Percentiles rank a stretch among this genome's conserved stretches.
phyloP scores from a whole-genome alignment of 1,139 yeast species.

The Tardiomyces blankii region DNA sequence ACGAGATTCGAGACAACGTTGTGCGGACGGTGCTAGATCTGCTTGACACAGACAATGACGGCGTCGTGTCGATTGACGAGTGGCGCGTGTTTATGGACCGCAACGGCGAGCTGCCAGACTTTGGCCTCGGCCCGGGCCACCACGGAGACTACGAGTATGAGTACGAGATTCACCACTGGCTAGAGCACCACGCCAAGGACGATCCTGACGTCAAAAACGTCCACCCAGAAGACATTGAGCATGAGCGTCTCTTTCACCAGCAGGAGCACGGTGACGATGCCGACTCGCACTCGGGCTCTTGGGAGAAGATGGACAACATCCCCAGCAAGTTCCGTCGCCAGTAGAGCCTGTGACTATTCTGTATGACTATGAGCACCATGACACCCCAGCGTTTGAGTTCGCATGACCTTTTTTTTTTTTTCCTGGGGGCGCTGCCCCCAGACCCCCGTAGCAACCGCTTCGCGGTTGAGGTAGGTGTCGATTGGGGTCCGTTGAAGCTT shows the following conservation, averaged over 20 bases:
- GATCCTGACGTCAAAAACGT: slow-evolving; percentile 76
- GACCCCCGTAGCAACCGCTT: too few relatives aligned
- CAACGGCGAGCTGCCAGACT: slow-evolving; percentile 79
- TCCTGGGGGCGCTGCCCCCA: too few relatives aligned
- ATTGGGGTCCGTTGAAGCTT: too few relatives aligned
- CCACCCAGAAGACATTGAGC: slow-evolving; percentile 85
- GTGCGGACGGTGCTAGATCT: slow-evolving; percentile 42
- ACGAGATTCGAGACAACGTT: slow-evolving; percentile 46
- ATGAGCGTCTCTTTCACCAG: slow-evolving; percentile 78
- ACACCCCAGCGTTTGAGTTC: not conserved
- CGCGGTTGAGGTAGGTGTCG: too few relatives aligned
- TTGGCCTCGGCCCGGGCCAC: slow-evolving; percentile 94
- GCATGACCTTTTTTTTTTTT: too few relatives aligned
- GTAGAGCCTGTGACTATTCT: not conserved
- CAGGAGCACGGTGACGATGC: slow-evolving; percentile 63
- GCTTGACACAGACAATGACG: slow-evolving; percentile 60
- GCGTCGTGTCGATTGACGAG: slow-evolving; percentile 53
- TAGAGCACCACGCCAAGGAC: slow-evolving; percentile 62
- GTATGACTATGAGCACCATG: not conserved
- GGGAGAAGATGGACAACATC: slow-evolving; percentile 26
- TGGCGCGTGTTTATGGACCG: slow-evolving; percentile 50
- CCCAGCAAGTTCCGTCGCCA: slow-evolving; percentile 23
- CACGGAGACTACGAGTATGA: slow-evolving; percentile 91
- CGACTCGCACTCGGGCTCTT: slow-evolving; percentile 26
- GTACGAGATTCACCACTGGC: slow-evolving; percentile 89